Percentiles rank a stretch among this genome's conserved stretches.
Evolutionary conservation across 2,329 filamentous ascomycete genomes (phyloP).

Genomic region (Ophiocordyceps robertsii): DNA sequence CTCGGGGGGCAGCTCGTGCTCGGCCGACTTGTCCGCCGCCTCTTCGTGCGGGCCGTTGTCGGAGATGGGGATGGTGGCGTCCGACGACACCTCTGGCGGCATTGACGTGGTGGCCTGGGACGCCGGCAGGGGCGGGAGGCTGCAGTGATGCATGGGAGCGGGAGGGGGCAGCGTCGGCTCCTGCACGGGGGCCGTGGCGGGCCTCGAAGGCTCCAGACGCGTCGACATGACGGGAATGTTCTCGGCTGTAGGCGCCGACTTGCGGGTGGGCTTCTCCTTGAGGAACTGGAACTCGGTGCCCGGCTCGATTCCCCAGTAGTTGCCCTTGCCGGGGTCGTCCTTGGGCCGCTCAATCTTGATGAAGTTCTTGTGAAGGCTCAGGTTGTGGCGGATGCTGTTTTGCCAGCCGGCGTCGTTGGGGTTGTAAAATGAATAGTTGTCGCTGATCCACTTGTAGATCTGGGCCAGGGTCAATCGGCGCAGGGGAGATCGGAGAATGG

Average conservation of each 20-base stretch:
- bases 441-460: constrained; percentile 99
- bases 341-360: constrained; percentile 92
- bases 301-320: constrained; percentile 91
- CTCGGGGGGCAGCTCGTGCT: constrained; percentile 25
- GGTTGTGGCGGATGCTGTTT: constrained; percentile 96
- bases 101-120: constrained; percentile 22
- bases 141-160: constrained; percentile 18
- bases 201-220: constrained; percentile 37
- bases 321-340: constrained; percentile 93
- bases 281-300: constrained; percentile 83
- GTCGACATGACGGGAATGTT: constrained; percentile 45
- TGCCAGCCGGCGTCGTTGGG: constrained; percentile 85
- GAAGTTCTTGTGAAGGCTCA: constrained; percentile 93
- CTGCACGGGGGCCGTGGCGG: constrained; percentile 23
- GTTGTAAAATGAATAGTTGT: constrained; percentile 80
- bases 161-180: constrained; percentile 37
- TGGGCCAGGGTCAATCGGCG: constrained; percentile 80
- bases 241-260: constrained; percentile 40
- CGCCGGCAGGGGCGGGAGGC: constrained; percentile 26
- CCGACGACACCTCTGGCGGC: constrained; percentile 55
- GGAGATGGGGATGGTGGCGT: constrained; percentile 63
- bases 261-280: constrained; percentile 66
- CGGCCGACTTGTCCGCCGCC: constrained; percentile 25
- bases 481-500: constrained; percentile 74
- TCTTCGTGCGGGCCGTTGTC: constrained; percentile 47